Evolutionary conservation across 2,329 filamentous ascomycete species (phyloP).

Genomic region (Aquanectria penicillioides): DNA sequence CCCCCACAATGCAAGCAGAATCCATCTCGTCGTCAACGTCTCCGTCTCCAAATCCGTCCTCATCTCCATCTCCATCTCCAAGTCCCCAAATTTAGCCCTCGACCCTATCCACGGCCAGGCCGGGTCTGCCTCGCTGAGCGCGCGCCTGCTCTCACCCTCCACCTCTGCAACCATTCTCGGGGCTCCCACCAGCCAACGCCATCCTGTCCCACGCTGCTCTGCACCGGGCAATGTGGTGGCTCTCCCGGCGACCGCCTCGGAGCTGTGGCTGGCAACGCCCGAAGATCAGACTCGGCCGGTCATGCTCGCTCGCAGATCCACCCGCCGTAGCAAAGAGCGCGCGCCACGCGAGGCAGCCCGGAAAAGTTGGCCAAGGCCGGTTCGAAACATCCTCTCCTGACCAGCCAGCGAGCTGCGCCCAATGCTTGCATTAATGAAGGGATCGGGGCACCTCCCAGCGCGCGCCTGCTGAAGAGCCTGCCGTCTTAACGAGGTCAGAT

Average conservation of each 20-base stretch:
- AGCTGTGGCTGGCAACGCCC: conserved; percentile 20
- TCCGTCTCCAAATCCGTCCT: background rate
- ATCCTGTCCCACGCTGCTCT: conserved; percentile 18
- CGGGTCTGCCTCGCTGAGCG: conserved; percentile 25
- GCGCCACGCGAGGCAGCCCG: conserved; percentile 24
- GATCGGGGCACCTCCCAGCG: background rate
- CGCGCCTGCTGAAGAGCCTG: conserved; percentile 16
- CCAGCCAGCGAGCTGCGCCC: conserved; percentile 13
- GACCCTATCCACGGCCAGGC: background rate
- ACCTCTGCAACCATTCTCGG: conserved; percentile 12
- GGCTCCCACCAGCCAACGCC: conserved; percentile 3
- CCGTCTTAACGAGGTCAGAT: conserved; percentile 5
- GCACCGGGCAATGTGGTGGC: conserved; percentile 7
- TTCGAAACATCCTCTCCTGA: background rate
- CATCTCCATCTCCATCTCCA: conserved; percentile 14
- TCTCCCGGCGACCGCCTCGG: conserved; percentile 16
- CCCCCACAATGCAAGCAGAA: conserved; percentile 1
- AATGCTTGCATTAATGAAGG: conserved; percentile 14
- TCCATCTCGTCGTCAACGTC: background rate
- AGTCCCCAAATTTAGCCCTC: conserved; percentile 22
- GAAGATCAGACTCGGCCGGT: conserved; percentile 22
- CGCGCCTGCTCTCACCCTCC: conserved; percentile 23
- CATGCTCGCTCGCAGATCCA: conserved; percentile 14
- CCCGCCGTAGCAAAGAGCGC: conserved; percentile 17
- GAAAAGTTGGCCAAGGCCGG: conserved; percentile 9